phyloP scores from a whole-genome alignment of 2,329 filamentous ascomycete species.

The Podosphaera aphanis region DNA sequence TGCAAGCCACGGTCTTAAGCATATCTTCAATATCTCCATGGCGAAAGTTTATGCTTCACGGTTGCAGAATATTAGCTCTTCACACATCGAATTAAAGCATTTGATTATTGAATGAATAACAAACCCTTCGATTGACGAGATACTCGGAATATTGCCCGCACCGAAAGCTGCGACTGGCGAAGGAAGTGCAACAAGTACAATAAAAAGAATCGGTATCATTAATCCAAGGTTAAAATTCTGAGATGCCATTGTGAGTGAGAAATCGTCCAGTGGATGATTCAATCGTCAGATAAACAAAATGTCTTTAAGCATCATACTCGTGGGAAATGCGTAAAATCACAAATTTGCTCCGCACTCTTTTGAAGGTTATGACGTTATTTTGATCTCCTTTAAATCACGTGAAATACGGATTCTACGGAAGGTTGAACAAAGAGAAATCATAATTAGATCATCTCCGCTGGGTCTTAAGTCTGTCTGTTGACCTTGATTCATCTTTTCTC shows the following conservation, averaged over 20 bases:
- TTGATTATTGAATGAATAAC: neutral
- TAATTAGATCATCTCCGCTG: too few relatives aligned
- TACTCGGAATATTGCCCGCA: constrained; percentile 48
- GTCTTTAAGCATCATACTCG: too few relatives aligned
- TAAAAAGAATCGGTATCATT: constrained; percentile 24
- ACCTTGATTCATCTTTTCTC: too few relatives aligned
- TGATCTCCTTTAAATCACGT: too few relatives aligned
- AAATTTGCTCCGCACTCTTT: too few relatives aligned
- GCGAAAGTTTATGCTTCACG: neutral
- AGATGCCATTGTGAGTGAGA: constrained; percentile 7
- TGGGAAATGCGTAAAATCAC: too few relatives aligned
- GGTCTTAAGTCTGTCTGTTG: too few relatives aligned
- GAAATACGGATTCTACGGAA: too few relatives aligned
- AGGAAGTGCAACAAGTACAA: constrained; percentile 24
- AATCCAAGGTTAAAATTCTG: constrained; percentile 7
- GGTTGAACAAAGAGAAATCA: too few relatives aligned
- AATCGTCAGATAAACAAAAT: too few relatives aligned
- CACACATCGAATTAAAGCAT: neutral
- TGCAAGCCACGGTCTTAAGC: constrained; percentile 52
- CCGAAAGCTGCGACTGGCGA: constrained; percentile 37
- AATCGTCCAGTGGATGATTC: constrained; percentile 3
- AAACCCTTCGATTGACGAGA: constrained; percentile 29
- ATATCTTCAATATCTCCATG: constrained; percentile 52
- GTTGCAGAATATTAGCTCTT: neutral
- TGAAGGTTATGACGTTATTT: too few relatives aligned